A percentile compares a stretch with the other conserved stretches of the same genome.
Evolutionary conservation across 768 basidiomycete species (phyloP).

Genomic region (Pleurotus pulmonarius): DNA sequence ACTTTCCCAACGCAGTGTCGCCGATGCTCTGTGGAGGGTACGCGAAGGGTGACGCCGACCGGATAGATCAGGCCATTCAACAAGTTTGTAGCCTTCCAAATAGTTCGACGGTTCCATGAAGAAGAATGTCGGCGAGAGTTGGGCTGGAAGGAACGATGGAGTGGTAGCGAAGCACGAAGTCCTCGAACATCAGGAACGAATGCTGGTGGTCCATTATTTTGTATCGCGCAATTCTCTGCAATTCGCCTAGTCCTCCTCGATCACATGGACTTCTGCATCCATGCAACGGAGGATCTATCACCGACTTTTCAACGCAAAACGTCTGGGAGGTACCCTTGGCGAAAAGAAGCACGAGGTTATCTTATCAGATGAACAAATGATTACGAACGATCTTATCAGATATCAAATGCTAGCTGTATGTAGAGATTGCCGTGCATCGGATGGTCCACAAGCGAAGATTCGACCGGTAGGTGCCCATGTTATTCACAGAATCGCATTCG

Average conservation of each 20-base stretch:
- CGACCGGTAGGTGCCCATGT: constrained; percentile 3
- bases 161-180: no score
- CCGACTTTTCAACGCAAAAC: no score
- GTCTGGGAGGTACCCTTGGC: background rate
- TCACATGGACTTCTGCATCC: constrained; percentile 1
- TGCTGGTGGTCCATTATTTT: no score
- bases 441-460: background rate
- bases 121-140: background rate
- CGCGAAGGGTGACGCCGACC: constrained; percentile 16
- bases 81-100: constrained; percentile 24
- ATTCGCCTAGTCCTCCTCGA: background rate
- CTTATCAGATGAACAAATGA: constrained; percentile 6
- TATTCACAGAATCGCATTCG: constrained; percentile 2
- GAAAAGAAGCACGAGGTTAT: background rate
- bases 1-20: background rate
- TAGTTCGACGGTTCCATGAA: background rate
- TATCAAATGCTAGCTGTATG: background rate
- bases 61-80: constrained; percentile 29
- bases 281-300: no score
- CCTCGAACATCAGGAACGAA: no score
- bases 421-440: no score
- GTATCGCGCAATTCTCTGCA: background rate
- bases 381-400: constrained; percentile 4
- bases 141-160: no score
- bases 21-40: background rate